Conservation (phyloP, 2,329 filamentous ascomycete species). For the Cladosporium sp. region DNA sequence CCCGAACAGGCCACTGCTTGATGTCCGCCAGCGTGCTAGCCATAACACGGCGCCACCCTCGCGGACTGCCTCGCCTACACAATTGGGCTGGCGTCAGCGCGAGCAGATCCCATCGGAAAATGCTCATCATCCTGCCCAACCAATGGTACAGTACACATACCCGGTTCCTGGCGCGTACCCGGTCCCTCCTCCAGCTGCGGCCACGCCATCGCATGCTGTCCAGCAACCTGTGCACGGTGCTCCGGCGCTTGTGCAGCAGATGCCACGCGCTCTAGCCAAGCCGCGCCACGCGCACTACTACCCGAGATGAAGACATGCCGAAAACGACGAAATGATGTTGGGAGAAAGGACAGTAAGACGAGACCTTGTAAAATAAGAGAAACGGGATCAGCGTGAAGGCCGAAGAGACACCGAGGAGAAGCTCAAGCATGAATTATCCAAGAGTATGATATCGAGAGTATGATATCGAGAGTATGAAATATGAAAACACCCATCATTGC, state of each 20-base stretch:
- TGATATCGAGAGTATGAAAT: no score
- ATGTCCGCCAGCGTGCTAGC: background rate
- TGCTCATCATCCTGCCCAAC: background rate
- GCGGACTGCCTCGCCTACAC: background rate
- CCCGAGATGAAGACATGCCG: slow-evolving; percentile 1
- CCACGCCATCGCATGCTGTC: slow-evolving; percentile 19
- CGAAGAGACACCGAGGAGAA: background rate
- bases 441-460: background rate
- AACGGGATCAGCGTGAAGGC: background rate
- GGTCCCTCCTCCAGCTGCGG: slow-evolving; percentile 14
- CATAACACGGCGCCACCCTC: background rate
- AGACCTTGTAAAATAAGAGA: no score
- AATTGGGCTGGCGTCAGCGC: background rate
- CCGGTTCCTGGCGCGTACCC: background rate
- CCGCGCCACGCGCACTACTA: background rate
- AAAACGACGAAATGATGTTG: background rate
- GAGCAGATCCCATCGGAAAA: background rate
- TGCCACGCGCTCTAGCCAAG: slow-evolving; percentile 6
- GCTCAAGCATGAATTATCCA: background rate
- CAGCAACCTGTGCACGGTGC: slow-evolving; percentile 36
- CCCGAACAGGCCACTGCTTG: slow-evolving; percentile 6
- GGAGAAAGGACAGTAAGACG: no score
- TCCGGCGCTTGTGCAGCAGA: slow-evolving; percentile 38
- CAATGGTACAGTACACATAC: slow-evolving; percentile 16
- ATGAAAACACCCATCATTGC: no score